Evolutionary conservation across 1,284 basidiomycete species (phyloP).

Genomic region (Leccinum variabile): DNA sequence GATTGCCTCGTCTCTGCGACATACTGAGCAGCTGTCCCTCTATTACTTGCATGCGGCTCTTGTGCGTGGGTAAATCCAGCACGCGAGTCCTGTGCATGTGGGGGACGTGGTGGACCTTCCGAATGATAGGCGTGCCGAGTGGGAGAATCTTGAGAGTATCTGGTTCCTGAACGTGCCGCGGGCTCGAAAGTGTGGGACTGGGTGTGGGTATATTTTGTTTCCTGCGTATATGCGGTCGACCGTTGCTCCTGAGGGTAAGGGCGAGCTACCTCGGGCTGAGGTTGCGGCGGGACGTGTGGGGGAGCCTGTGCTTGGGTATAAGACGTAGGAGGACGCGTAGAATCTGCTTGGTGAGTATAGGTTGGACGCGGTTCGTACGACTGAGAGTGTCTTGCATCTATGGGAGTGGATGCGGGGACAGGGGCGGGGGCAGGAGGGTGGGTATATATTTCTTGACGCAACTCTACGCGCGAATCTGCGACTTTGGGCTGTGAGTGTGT

Average conservation of each 20-base stretch:
- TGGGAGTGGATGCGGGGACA: conserved; percentile 17
- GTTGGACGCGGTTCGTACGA: conserved; percentile 24
- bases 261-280: conserved; percentile 24
- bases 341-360: conserved; percentile 27
- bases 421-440: conserved; percentile 19
- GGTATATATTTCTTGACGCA: conserved; percentile 31
- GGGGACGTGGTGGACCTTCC: conserved; percentile 21
- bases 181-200: conserved; percentile 23
- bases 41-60: conserved; percentile 20
- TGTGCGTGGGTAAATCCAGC: conserved; percentile 21
- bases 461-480: conserved; percentile 28
- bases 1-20: conserved; percentile 26
- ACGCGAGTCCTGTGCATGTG: conserved; percentile 26
- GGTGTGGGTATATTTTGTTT: conserved; percentile 27
- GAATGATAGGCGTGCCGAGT: conserved; percentile 18
- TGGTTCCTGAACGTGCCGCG: conserved; percentile 15
- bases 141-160: conserved; percentile 21
- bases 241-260: conserved; percentile 24
- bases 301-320: conserved; percentile 23
- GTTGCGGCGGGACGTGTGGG: conserved; percentile 14
- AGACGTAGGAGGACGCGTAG: conserved; percentile 26
- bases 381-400: conserved; percentile 27
- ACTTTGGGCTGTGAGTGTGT: conserved; percentile 23
- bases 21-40: conserved; percentile 12
- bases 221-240: conserved; percentile 27